Evolutionary conservation across 140 eudicot species (phyloP).

Genomic region (Flaveria floridana): DNA sequence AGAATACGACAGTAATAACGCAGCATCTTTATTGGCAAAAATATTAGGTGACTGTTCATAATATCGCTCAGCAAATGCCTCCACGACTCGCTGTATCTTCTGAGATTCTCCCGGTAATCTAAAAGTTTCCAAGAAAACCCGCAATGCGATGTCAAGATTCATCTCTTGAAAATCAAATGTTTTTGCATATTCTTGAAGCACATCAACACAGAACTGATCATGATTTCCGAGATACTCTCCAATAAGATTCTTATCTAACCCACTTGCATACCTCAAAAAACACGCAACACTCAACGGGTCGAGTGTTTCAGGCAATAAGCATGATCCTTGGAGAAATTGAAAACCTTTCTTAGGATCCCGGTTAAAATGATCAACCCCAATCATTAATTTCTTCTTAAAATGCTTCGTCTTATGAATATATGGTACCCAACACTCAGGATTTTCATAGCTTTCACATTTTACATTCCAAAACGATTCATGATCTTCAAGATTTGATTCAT

Average conservation of each 20-base stretch:
- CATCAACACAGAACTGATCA: constrained; percentile 58
- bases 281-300: constrained; percentile 61
- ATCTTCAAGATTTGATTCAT: constrained; percentile 29
- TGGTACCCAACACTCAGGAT: constrained; percentile 57
- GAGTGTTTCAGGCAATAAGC: constrained; percentile 51
- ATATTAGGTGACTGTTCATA: constrained; percentile 60
- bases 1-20: constrained; percentile 61
- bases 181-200: constrained; percentile 67
- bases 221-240: constrained; percentile 73
- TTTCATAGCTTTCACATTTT: constrained; percentile 45
- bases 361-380: constrained; percentile 65
- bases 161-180: constrained; percentile 59
- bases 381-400: constrained; percentile 49
- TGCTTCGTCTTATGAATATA: constrained; percentile 50
- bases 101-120: constrained; percentile 80
- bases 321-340: constrained; percentile 51
- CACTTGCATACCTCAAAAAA: constrained; percentile 56
- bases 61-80: constrained; percentile 66
- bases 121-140: constrained; percentile 64
- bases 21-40: constrained; percentile 62
- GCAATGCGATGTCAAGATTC: constrained; percentile 65
- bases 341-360: constrained; percentile 68
- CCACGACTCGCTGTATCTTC: constrained; percentile 71
- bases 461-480: constrained; percentile 52
- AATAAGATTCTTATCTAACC: constrained; percentile 61